phyloP scores from a whole-genome alignment of 2,329 filamentous ascomycete genomes.

The Amesomyces nigricolor region DNA sequence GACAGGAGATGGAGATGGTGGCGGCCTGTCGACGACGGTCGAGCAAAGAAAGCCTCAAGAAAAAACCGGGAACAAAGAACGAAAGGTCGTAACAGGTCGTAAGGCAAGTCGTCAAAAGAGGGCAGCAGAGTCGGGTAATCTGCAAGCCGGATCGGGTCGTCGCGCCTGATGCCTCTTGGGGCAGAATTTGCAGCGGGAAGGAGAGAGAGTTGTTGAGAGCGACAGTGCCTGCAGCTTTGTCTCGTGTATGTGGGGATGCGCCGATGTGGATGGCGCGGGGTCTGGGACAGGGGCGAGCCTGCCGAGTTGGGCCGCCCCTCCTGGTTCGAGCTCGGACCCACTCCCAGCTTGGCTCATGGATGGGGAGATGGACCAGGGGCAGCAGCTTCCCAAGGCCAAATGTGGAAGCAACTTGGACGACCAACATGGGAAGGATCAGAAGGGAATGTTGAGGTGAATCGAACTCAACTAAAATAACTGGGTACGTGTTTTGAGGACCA shows the following conservation, averaged over 20 bases:
- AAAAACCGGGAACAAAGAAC: constrained; percentile 18
- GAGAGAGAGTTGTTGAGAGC: constrained; percentile 20
- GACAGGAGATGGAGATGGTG: background rate
- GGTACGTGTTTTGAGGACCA: too few relatives aligned
- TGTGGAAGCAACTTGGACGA: too few relatives aligned
- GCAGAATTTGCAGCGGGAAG: constrained; percentile 13
- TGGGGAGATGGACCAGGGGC: too few relatives aligned
- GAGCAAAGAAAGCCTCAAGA: background rate
- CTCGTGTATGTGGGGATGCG: background rate
- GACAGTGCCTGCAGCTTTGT: background rate
- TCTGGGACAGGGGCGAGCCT: constrained; percentile 10
- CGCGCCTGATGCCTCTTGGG: constrained; percentile 15
- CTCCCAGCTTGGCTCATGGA: background rate
- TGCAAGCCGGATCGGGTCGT: constrained; percentile 14
- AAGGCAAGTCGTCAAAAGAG: constrained; percentile 18
- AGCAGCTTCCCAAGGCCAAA: too few relatives aligned
- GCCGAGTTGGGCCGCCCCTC: constrained; percentile 2
- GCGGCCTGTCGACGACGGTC: background rate
- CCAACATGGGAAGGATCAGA: too few relatives aligned
- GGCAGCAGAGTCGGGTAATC: background rate
- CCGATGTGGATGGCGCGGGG: background rate
- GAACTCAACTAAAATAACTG: too few relatives aligned
- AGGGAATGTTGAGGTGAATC: too few relatives aligned
- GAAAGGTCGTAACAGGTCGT: constrained; percentile 26
- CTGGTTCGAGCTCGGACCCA: constrained; percentile 1